Evolutionary conservation across 176 grass and related monocot genomes (phyloP).

Genomic region (Phyllostachys edulis): DNA sequence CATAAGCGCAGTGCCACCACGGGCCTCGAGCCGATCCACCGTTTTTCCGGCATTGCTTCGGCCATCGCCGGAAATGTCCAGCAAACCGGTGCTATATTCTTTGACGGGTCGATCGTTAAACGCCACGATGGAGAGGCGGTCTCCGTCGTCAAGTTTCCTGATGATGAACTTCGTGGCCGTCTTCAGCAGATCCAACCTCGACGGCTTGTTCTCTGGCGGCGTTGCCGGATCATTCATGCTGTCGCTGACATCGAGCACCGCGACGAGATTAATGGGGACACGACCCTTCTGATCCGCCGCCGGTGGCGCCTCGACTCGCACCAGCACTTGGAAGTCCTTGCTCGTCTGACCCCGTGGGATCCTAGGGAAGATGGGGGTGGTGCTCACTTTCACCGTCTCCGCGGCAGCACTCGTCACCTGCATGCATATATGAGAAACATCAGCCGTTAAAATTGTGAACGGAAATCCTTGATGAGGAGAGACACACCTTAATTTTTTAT

Average conservation of each 20-base stretch:
- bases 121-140: slow-evolving; percentile 1
- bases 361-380: background rate
- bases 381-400: slow-evolving; percentile 4
- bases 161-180: slow-evolving; percentile 4
- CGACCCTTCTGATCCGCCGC: background rate
- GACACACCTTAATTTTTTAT: too few species aligned
- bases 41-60: background rate
- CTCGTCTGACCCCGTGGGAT: background rate
- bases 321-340: background rate
- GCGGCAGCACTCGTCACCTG: background rate
- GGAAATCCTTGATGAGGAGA: too few species aligned
- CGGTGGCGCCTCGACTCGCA: background rate
- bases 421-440: background rate
- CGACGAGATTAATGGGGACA: background rate
- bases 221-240: background rate
- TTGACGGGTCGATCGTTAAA: background rate
- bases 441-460: background rate
- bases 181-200: slow-evolving; percentile 11
- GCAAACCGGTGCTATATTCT: background rate
- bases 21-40: background rate
- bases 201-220: background rate
- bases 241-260: slow-evolving; percentile 15
- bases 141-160: background rate
- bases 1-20: background rate
- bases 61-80: background rate